Conservation (phyloP, 2,329 filamentous ascomycete species). For the Ophiostoma pallidulum region DNA sequence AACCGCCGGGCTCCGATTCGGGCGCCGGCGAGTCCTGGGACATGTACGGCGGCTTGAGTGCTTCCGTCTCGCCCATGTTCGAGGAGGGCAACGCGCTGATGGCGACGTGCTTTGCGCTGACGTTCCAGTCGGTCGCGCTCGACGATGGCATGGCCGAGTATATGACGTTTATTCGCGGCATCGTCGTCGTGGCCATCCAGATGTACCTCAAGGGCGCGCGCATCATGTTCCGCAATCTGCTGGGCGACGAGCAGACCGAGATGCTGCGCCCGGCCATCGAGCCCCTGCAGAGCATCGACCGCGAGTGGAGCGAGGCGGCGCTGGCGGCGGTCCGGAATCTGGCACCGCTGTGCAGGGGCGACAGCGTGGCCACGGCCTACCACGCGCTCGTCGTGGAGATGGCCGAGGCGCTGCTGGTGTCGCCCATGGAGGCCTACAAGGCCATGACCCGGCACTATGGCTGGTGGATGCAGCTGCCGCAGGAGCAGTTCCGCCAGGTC, state of each 20-base stretch:
- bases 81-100: slow-evolving; percentile 51
- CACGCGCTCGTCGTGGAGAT: slow-evolving; percentile 35
- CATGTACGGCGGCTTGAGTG: neutral
- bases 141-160: slow-evolving; percentile 51
- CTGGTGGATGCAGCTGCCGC: slow-evolving; percentile 51
- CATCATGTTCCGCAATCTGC: slow-evolving; percentile 40
- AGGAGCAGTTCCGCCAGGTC: slow-evolving; percentile 40
- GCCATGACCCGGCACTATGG: slow-evolving; percentile 40
- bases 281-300: slow-evolving; percentile 31
- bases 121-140: slow-evolving; percentile 48
- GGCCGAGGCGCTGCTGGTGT: slow-evolving; percentile 41
- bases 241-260: slow-evolving; percentile 31
- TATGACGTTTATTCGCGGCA: slow-evolving; percentile 50
- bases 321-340: slow-evolving; percentile 33
- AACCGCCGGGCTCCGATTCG: neutral
- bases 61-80: slow-evolving; percentile 17
- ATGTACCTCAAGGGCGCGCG: slow-evolving; percentile 44
- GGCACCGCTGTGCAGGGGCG: slow-evolving; percentile 31
- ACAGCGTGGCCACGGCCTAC: slow-evolving; percentile 37
- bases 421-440: slow-evolving; percentile 45
- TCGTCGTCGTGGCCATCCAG: slow-evolving; percentile 45
- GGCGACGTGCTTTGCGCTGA: slow-evolving; percentile 49
- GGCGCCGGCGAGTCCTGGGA: neutral
- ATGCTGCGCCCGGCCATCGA: slow-evolving; percentile 37
- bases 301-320: slow-evolving; percentile 38